phyloP scores from a whole-genome alignment of 495 filamentous ascomycete species.

The Aspergillus ellipticus region DNA sequence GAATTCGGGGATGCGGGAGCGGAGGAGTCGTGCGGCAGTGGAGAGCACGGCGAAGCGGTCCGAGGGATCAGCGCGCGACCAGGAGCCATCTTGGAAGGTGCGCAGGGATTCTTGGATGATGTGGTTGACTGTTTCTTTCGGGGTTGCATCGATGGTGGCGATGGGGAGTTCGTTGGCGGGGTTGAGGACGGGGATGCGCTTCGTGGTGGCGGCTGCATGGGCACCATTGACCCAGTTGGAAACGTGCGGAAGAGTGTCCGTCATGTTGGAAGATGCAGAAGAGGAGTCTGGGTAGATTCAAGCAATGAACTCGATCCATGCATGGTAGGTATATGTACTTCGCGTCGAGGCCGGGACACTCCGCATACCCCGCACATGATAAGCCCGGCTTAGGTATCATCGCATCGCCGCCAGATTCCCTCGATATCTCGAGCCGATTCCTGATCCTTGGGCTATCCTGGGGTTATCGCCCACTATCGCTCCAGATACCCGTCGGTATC shows the following conservation, averaged over 20 bases:
- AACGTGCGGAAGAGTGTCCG: constrained; percentile 14
- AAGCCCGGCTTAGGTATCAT: background rate
- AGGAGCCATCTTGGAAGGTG: constrained; percentile 52
- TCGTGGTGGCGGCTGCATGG: constrained; percentile 11
- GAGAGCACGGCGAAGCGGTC: constrained; percentile 55
- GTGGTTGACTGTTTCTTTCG: constrained; percentile 40
- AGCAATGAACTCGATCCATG: background rate
- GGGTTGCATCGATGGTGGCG: constrained; percentile 49
- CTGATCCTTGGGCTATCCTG: no score
- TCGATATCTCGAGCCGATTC: no score
- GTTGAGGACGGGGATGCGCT: constrained; percentile 21
- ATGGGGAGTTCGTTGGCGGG: constrained; percentile 18
- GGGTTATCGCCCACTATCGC: no score
- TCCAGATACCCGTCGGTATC: no score
- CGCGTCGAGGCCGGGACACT: background rate
- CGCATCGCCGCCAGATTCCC: no score
- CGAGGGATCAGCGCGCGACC: constrained; percentile 53
- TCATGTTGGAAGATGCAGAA: constrained; percentile 4
- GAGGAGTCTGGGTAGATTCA: background rate
- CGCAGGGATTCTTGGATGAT: constrained; percentile 45
- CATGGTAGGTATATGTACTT: background rate
- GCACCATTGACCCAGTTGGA: constrained; percentile 30
- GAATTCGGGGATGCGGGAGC: constrained; percentile 44
- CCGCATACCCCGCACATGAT: background rate
- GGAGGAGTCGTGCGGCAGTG: constrained; percentile 49